Base-by-base conservation (phyloP, 108 stramenopile genomes). In the Seminavis robusta region DNA sequence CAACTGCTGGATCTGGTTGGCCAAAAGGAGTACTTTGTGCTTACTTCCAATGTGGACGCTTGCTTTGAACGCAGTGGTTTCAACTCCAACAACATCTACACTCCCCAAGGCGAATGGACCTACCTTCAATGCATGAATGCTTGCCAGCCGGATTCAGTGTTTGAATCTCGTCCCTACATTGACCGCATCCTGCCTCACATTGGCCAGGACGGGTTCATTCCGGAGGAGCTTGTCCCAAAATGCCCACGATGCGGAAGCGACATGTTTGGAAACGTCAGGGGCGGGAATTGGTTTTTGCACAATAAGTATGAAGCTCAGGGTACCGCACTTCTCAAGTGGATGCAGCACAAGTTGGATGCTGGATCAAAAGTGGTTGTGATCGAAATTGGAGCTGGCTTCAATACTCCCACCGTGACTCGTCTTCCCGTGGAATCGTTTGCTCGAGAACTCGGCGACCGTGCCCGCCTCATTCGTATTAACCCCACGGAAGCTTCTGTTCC, bases 321-420 rank as follows among this genome's bases (percentile, higher is more conserved):
- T 10, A 29, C 16, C 16, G 30, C 26, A 1, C 15, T 59, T 1
- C 57, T 20, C 16, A 15, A 47, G 11, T 59, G 57, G 57, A 59
- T 59, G 57, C 11, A 47, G 32, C 16, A 23, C 2, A 10, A 46
- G 21, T 27, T 2, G 13, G 50, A 27, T 51, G 9, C 25, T n/a
- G 1, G 25, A 13, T n/a, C n/a, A 16, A 62, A 20, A 3, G 55
- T 64, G 16, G 55, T 39, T 0, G 24, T 58, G 16, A 58, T 66
- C 20, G 65, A 66, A 27, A 33, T 66, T 59, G 65, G 65, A 1
- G 65, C 56, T 33, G 65, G 65, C 10, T 66, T 47, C 44, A 66
- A 66, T 13, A 66, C 65, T 21, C 65, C 65, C 25, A 66, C 23
- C 7, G 65, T 66, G 33, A 66, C 65, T 3, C 19, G 65, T 6